Conservation (phyloP, 2,329 filamentous ascomycete genomes). For the Ilyonectria sp. region DNA sequence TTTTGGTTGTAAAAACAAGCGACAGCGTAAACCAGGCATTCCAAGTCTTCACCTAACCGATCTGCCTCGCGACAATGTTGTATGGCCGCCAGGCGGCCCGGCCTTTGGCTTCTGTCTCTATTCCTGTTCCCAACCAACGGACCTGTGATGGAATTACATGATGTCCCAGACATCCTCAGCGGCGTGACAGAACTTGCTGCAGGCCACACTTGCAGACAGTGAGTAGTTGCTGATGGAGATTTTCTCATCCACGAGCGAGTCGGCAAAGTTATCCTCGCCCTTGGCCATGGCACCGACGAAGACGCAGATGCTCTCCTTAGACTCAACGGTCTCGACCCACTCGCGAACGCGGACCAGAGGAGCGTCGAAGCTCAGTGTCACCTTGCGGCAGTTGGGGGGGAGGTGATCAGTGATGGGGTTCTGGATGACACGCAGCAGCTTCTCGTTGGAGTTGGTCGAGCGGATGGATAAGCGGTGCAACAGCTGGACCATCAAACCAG, state of each 20-base stretch:
- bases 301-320: slow-evolving; percentile 95
- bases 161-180: slow-evolving; percentile 97
- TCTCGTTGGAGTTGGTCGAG: slow-evolving; percentile 97
- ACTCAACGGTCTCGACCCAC: slow-evolving; percentile 84
- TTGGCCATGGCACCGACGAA: slow-evolving; percentile 99
- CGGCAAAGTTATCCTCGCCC: slow-evolving; percentile 94
- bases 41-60: slow-evolving; percentile 67
- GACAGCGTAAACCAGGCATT: slow-evolving; percentile 80
- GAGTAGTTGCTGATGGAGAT: slow-evolving; percentile 99
- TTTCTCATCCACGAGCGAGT: slow-evolving; percentile 94
- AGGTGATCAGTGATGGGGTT: slow-evolving; percentile 98
- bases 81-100: slow-evolving; percentile 70
- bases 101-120: slow-evolving; percentile 45
- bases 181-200: slow-evolving; percentile 99
- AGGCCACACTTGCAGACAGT: slow-evolving; percentile 95
- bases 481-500: slow-evolving; percentile 97
- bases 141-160: slow-evolving; percentile 69
- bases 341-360: slow-evolving; percentile 89
- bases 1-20: slow-evolving; percentile 92
- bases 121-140: slow-evolving; percentile 35
- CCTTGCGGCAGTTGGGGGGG: slow-evolving; percentile 96
- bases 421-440: slow-evolving; percentile 96
- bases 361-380: slow-evolving; percentile 95
- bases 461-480: slow-evolving; percentile 96
- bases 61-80: slow-evolving; percentile 75